A percentile compares a stretch with the other conserved stretches of the same genome.
Evolutionary conservation across 2,329 filamentous ascomycete species (phyloP).

Genomic region (Verticillium albo-atrum): DNA sequence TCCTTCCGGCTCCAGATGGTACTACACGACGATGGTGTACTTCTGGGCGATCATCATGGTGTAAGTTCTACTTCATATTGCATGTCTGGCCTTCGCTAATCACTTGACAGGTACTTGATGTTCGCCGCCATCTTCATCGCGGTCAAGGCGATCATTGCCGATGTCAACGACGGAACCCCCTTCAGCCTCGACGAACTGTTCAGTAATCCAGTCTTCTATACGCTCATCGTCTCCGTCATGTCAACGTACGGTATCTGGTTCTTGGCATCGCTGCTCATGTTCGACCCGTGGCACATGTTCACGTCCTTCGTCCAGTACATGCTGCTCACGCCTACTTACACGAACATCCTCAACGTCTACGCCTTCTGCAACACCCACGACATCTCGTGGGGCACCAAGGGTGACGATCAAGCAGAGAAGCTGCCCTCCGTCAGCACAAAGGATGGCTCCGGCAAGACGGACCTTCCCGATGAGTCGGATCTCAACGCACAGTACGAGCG

Average conservation of each 20-base stretch:
- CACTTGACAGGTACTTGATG: slow-evolving; percentile 66
- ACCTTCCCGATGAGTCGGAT: slow-evolving; percentile 91
- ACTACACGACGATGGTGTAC: slow-evolving; percentile 96
- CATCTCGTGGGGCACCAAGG: slow-evolving; percentile 97
- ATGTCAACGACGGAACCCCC: slow-evolving; percentile 54
- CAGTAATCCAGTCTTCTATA: slow-evolving; percentile 85
- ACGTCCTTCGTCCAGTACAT: slow-evolving; percentile 95
- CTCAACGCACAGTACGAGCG: slow-evolving; percentile 92
- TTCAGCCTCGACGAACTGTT: slow-evolving; percentile 74
- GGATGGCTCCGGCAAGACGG: slow-evolving; percentile 85
- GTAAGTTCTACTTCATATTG: slow-evolving; percentile 41
- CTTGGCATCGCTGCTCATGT: slow-evolving; percentile 85
- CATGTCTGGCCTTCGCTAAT: slow-evolving; percentile 31
- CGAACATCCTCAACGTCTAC: slow-evolving; percentile 98
- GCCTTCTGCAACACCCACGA: slow-evolving; percentile 98
- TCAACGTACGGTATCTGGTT: slow-evolving; percentile 95
- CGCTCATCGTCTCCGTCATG: slow-evolving; percentile 84
- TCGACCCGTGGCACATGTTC: slow-evolving; percentile 99
- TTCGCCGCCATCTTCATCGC: slow-evolving; percentile 96
- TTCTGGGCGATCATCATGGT: slow-evolving; percentile 97
- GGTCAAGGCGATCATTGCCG: slow-evolving; percentile 73
- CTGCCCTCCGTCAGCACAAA: slow-evolving; percentile 85
- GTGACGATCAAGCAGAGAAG: slow-evolving; percentile 92
- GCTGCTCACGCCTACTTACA: slow-evolving; percentile 90
- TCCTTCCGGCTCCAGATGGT: slow-evolving; percentile 86